Evolutionary conservation across 2,329 filamentous ascomycete genomes (phyloP), one percentile per base, ranked within the genome.

Genomic region (Elsinoe fawcettii): DNA sequence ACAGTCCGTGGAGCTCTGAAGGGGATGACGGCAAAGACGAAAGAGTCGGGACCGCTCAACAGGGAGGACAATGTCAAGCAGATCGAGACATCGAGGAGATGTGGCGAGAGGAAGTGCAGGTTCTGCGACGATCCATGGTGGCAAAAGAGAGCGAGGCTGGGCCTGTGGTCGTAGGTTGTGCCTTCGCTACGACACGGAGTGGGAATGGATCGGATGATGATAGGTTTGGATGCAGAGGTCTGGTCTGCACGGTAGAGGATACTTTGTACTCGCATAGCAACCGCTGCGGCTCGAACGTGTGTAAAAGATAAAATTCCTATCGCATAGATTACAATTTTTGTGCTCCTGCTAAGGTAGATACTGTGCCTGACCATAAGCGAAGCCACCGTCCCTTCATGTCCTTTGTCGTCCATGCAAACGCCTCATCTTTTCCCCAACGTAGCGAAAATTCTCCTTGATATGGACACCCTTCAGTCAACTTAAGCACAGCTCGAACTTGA

Each of bases 241-340:
- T n/a, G n/a, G n/a, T n/a, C n/a, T n/a, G n/a, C n/a, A n/a, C n/a
- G n/a, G n/a, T n/a, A n/a, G n/a, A n/a, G n/a, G n/a, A n/a, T n/a
- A n/a, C n/a, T n/a, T n/a, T n/a, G n/a, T n/a, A n/a, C n/a, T n/a
- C n/a, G n/a, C n/a, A n/a, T n/a, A n/a, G n/a, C n/a, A n/a, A n/a
- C n/a, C n/a, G n/a, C n/a, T n/a, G n/a, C n/a, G n/a, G n/a, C n/a
- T n/a, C 27, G 27, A 30, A 18, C 39, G 39, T 43, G 7, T 46
- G 41, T 46, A 12, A 25, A 6, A 25, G n/a, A n/a, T n/a, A n/a
- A 12, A 23, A 23, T 46, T 46, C 41, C 41, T 46, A 46, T 25
- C 20, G 41, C 41, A 46, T 46, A 46, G 20, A 46, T 46, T 46
- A 46, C 41, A 25, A 46, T 46, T 46, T 43, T 46, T 23, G 41